A percentile compares a stretch with the other conserved stretches of the same genome.
Conservation (phyloP, 768 basidiomycete species). For the Mycena metata region DNA sequence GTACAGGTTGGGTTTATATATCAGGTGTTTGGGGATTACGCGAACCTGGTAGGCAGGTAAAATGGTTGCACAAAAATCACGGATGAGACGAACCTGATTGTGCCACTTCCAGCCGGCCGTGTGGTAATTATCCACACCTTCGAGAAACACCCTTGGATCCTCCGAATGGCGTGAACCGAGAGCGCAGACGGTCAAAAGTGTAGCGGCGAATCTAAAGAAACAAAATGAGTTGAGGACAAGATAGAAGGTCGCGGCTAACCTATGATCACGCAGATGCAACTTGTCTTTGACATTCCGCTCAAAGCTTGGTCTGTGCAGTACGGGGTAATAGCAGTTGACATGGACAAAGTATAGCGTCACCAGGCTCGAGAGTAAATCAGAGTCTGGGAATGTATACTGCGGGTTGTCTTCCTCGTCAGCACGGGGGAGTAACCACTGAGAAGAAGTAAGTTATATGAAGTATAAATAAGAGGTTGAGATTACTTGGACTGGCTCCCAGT, state of each 20-base stretch:
- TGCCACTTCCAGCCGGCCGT: slow-evolving; percentile 77
- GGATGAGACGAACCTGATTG: slow-evolving; percentile 41
- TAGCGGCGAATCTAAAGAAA: slow-evolving; percentile 53
- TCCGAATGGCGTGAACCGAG: slow-evolving; percentile 71
- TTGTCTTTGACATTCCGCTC: slow-evolving; percentile 62
- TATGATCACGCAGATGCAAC: slow-evolving; percentile 62
- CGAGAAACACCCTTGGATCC: slow-evolving; percentile 69
- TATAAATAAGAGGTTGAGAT: slow-evolving; percentile 32
- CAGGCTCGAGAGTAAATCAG: slow-evolving; percentile 67
- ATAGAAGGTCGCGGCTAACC: slow-evolving; percentile 56
- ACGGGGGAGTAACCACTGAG: slow-evolving; percentile 31
- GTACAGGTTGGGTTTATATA: slow-evolving; percentile 37
- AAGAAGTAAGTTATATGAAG: neutral
- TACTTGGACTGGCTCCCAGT: slow-evolving; percentile 64
- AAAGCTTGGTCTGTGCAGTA: slow-evolving; percentile 83
- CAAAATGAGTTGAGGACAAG: slow-evolving; percentile 20
- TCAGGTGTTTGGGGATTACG: slow-evolving; percentile 35
- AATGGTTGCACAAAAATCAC: neutral
- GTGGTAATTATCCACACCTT: slow-evolving; percentile 56
- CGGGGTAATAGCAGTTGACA: slow-evolving; percentile 68
- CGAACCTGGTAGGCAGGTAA: slow-evolving; percentile 45
- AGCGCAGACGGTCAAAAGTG: slow-evolving; percentile 54
- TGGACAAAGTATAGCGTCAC: slow-evolving; percentile 63
- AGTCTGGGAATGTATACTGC: slow-evolving; percentile 62
- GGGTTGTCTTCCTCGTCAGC: slow-evolving; percentile 43